These are phyloP conservation scores for Penicillium freii DNA, from an alignment of 2,329 filamentous ascomycete species.

Conservation along the genomic window DNA sequence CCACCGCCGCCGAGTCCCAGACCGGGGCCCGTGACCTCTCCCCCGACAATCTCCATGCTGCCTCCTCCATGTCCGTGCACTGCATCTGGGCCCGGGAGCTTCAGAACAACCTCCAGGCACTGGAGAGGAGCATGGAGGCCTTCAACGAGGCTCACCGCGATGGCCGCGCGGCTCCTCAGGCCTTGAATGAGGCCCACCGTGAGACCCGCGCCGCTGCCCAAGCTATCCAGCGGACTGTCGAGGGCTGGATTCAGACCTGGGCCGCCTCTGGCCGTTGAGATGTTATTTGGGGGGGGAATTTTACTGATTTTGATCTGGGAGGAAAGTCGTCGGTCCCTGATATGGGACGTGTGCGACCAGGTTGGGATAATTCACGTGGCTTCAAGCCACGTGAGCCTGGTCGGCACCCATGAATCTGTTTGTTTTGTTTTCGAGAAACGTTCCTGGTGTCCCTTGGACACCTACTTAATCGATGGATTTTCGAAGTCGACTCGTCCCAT, in stretches of 20 bases:
- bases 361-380: neutral
- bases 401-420: neutral
- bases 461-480: neutral
- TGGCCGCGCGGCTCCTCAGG: slow-evolving; percentile 34
- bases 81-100: slow-evolving; percentile 59
- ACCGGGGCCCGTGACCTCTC: neutral
- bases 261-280: slow-evolving; percentile 1
- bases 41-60: slow-evolving; percentile 18
- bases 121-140: slow-evolving; percentile 57
- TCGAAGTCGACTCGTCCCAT: neutral
- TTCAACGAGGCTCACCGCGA: slow-evolving; percentile 18
- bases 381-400: neutral
- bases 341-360: neutral
- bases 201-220: slow-evolving; percentile 6
- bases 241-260: slow-evolving; percentile 25
- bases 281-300: neutral
- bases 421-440: neutral
- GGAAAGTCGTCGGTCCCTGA: neutral
- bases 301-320: neutral
- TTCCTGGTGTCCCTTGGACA: neutral
- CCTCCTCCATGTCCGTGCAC: slow-evolving; percentile 36
- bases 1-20: neutral
- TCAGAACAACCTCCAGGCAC: slow-evolving; percentile 55
- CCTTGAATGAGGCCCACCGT: slow-evolving; percentile 25
- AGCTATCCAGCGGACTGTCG: slow-evolving; percentile 19